Percentiles rank a stretch among this genome's conserved stretches.
Conservation (phyloP, 2,329 filamentous ascomycete genomes). For the Microascus cirrosus region DNA sequence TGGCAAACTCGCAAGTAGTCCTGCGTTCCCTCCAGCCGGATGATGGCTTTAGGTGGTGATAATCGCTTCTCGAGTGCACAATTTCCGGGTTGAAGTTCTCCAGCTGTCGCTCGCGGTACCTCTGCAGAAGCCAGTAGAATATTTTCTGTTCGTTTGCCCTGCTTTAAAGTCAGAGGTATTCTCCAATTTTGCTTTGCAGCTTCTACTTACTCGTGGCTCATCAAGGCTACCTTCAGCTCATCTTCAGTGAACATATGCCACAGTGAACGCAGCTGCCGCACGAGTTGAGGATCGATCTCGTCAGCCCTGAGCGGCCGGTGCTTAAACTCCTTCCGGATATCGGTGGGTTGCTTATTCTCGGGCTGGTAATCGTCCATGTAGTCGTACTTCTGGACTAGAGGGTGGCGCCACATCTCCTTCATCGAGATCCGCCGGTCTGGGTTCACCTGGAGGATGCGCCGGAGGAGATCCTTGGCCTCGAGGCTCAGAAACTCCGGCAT, state of each 20-base stretch:
- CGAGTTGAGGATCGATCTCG: slow-evolving; percentile 69
- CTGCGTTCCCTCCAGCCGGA: slow-evolving; percentile 46
- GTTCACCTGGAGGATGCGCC: slow-evolving; percentile 66
- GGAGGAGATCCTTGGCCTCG: slow-evolving; percentile 69
- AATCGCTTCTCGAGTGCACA: slow-evolving; percentile 81
- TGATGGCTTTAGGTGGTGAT: slow-evolving; percentile 60
- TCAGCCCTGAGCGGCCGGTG: slow-evolving; percentile 46
- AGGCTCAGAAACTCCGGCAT: slow-evolving; percentile 51
- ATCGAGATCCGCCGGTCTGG: slow-evolving; percentile 72
- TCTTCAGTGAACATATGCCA: slow-evolving; percentile 80
- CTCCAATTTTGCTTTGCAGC: background rate
- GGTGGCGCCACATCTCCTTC: slow-evolving; percentile 74
- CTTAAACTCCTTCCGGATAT: slow-evolving; percentile 49
- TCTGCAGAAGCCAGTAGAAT: slow-evolving; percentile 77
- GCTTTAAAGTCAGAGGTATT: slow-evolving; percentile 11
- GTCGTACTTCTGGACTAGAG: slow-evolving; percentile 75
- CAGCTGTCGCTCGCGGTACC: slow-evolving; percentile 72
- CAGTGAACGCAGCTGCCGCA: slow-evolving; percentile 77
- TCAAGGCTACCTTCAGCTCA: slow-evolving; percentile 58
- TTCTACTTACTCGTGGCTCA: slow-evolving; percentile 46
- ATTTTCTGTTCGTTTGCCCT: slow-evolving; percentile 84
- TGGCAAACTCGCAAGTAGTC: slow-evolving; percentile 49
- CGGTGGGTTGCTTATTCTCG: slow-evolving; percentile 38
- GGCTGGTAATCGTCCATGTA: slow-evolving; percentile 57
- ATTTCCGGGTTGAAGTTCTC: slow-evolving; percentile 79